A percentile compares a stretch with the other conserved stretches of the same genome.
phyloP scores from a whole-genome alignment of 257 asterid genomes.

The Solanum piurae region DNA sequence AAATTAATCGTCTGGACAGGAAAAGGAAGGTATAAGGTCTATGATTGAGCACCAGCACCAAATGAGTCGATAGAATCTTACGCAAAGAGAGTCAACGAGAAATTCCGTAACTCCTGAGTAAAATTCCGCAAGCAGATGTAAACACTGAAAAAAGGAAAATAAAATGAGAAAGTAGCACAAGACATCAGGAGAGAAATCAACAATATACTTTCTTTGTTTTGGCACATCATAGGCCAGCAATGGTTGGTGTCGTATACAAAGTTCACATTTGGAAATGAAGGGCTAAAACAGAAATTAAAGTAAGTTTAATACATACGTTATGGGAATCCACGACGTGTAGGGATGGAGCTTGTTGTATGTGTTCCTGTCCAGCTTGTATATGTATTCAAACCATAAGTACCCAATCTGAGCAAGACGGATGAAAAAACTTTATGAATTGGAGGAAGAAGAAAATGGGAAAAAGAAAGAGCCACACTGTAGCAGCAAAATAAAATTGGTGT shows the following conservation, averaged over 20 bases:
- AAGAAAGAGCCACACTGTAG: not conserved
- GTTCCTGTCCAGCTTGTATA: conserved; percentile 88
- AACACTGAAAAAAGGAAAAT: conserved; percentile 38
- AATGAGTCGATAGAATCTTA: conserved; percentile 28
- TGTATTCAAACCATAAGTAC: conserved; percentile 74
- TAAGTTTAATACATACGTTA: conserved; percentile 43
- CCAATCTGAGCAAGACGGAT: conserved; percentile 17
- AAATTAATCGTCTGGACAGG: not conserved
- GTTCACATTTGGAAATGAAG: not conserved
- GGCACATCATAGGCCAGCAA: not conserved
- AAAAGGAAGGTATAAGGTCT: not conserved
- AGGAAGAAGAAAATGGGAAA: not conserved
- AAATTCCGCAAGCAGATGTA: conserved; percentile 85
- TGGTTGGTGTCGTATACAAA: not conserved
- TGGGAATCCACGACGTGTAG: conserved; percentile 98
- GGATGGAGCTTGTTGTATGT: conserved; percentile 90
- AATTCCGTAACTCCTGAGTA: conserved; percentile 69
- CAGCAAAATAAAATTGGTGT: not conserved
- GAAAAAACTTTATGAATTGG: not conserved
- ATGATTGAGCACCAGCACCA: not conserved
- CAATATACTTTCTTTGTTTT: not conserved
- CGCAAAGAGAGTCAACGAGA: conserved; percentile 89
- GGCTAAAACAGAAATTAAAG: not conserved
- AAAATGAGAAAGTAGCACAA: conserved; percentile 11
- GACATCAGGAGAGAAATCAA: not conserved